Base-by-base conservation (phyloP, 306 rosid species). In the Lathyrus oleraceus region DNA sequence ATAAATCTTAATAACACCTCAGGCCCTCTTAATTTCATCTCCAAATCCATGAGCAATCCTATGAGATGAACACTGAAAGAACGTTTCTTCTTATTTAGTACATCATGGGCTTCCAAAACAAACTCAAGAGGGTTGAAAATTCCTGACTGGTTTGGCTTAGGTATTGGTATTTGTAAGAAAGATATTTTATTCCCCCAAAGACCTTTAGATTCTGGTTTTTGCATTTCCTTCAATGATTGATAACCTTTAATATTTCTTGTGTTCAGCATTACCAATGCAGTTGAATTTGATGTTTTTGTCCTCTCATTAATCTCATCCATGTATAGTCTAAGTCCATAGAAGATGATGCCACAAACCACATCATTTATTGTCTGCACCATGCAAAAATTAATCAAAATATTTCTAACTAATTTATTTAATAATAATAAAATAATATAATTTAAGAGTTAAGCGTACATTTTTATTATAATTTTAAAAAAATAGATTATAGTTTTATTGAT, bases 131-230 rank as follows among this genome's bases (percentile, higher is more conserved):
- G 91, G 42, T 84, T 79, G 25, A 20, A 47, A 15, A 47, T 25
- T 25, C 28, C 28, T 25, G 53, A 10, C 16, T 47, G 1, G 60
- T 21, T 20, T 85, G 67, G 10, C 15, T 79, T 36, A 75, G 90
- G 96, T 6, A 89, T 78, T 4, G 85, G 1, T 6, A 85, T 5
- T 19, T 75, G 85, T 35, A 87, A 38, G 49, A 85, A 75, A 43
- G 80, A 75, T 3, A 86, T 32, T 15, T 49, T 78, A 66, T 88
- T 88, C 73, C 91, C 95, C 95, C 89, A 86, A 6, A 69, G 79
- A 8, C 72, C 56, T 47, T 73, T 53, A 4, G 86, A 61, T 21
- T 81, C 49, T 5, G 70, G 32, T 15, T 81, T 64, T 5, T 61
- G 19, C 91, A 86, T 88, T 5, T 82, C 89, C 78, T 82, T 30